These are phyloP conservation scores for Arthrobotrys iridis DNA, from an alignment of 2,329 filamentous ascomycete species.

Conservation along the genomic window DNA sequence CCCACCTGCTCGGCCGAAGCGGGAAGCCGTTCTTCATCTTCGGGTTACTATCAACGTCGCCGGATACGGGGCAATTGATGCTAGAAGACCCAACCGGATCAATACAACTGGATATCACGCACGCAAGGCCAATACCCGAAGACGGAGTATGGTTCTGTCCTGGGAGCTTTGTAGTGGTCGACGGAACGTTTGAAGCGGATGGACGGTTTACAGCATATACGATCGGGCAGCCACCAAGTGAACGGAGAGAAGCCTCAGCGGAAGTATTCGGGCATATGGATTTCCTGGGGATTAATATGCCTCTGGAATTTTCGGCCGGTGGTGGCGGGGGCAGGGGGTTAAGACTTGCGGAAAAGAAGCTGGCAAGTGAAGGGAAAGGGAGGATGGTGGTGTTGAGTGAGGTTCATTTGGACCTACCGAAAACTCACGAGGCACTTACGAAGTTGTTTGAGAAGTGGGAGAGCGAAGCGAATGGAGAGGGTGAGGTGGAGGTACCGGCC, in stretches of 20 bases:
- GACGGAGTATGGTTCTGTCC: conserved; percentile 92
- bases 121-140: conserved; percentile 82
- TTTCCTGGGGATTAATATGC: conserved; percentile 74
- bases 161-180: conserved; percentile 94
- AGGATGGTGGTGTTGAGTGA: conserved; percentile 83
- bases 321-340: conserved; percentile 56
- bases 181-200: conserved; percentile 98
- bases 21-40: conserved; percentile 58
- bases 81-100: conserved; percentile 89
- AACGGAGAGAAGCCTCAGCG: conserved; percentile 77
- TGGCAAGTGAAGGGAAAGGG: conserved; percentile 41
- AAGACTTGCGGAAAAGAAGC: conserved; percentile 48
- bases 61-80: conserved; percentile 79
- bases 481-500: conserved; percentile 63
- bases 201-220: conserved; percentile 91
- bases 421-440: conserved; percentile 80
- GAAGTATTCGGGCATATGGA: conserved; percentile 89
- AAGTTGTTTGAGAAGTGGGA: conserved; percentile 81
- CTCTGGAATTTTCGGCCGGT: conserved; percentile 55
- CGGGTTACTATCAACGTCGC: conserved; percentile 72
- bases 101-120: conserved; percentile 82
- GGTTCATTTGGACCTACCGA: conserved; percentile 83
- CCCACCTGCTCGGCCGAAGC: conserved; percentile 68
- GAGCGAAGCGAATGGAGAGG: conserved; percentile 66
- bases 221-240: conserved; percentile 89